Conservation (phyloP, 1,284 basidiomycete species). For the Trametes pubescens region DNA sequence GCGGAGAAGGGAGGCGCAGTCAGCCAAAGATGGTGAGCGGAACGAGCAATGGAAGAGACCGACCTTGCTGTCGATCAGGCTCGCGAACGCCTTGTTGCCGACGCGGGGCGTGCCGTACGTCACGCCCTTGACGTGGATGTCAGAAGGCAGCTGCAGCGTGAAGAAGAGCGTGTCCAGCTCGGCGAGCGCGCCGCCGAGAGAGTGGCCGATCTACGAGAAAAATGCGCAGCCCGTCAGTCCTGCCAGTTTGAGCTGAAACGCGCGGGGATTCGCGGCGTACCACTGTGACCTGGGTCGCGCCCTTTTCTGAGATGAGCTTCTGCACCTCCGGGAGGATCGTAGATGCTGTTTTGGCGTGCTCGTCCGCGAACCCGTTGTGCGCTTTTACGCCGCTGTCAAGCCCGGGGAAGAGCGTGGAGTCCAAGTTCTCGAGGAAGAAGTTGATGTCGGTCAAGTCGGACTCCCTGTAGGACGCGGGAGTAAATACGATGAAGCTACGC, state of each 20-base stretch:
- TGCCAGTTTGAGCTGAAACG: background rate
- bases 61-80: conserved; percentile 43
- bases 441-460: conserved; percentile 58
- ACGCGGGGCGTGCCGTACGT: conserved; percentile 52
- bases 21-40: too few species aligned
- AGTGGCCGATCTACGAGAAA: conserved; percentile 45
- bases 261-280: conserved; percentile 35
- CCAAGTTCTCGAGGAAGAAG: conserved; percentile 43
- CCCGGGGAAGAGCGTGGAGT: conserved; percentile 57
- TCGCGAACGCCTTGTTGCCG: conserved; percentile 45
- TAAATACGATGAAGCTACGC: background rate
- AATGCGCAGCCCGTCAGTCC: background rate
- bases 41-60: background rate
- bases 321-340: conserved; percentile 50
- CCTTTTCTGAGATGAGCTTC: conserved; percentile 43
- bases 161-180: conserved; percentile 50
- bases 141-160: conserved; percentile 46
- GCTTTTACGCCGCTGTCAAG: conserved; percentile 48
- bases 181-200: conserved; percentile 51
- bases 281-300: conserved; percentile 47
- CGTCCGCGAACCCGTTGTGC: conserved; percentile 58
- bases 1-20: too few species aligned
- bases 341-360: conserved; percentile 51
- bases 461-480: conserved; percentile 37
- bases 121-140: conserved; percentile 45